These are phyloP conservation scores for Cladobotryum mycophilum DNA, from an alignment of 2,329 filamentous ascomycete genomes.

Conservation along the genomic window DNA sequence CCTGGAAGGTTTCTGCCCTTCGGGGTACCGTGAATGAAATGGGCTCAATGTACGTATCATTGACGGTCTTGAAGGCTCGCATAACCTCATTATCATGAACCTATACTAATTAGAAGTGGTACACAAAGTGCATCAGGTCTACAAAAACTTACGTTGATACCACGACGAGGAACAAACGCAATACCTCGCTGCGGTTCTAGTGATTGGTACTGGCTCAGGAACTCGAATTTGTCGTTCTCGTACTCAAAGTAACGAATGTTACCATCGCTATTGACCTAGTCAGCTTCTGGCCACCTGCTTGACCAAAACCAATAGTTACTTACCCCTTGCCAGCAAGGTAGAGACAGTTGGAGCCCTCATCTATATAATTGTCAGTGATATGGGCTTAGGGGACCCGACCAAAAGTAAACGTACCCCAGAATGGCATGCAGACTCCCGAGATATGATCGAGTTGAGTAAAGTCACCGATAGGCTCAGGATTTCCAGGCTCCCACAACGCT, in stretches of 20 bases:
- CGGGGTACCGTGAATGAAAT: constrained; percentile 96
- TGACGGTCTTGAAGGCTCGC: constrained; percentile 94
- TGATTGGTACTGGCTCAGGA: constrained; percentile 96
- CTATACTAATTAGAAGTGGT: constrained; percentile 32
- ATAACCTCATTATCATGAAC: constrained; percentile 95
- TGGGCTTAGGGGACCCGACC: background rate
- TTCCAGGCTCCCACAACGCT: constrained; percentile 89
- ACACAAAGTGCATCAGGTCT: background rate
- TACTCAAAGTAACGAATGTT: constrained; percentile 99
- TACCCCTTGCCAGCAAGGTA: constrained; percentile 97
- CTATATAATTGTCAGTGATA: constrained; percentile 30
- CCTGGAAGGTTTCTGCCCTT: constrained; percentile 89
- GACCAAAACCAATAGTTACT: constrained; percentile 26
- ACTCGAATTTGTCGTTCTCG: constrained; percentile 98
- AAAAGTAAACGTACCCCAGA: constrained; percentile 65
- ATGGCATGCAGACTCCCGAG: constrained; percentile 97
- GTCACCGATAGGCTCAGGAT: constrained; percentile 78
- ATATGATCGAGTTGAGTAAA: constrained; percentile 91
- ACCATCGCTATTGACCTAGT: constrained; percentile 60
- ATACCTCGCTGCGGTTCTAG: constrained; percentile 88
- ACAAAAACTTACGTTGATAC: constrained; percentile 66
- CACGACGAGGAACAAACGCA: constrained; percentile 89
- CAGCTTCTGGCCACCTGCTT: background rate
- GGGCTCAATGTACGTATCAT: constrained; percentile 89
- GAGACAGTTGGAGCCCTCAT: constrained; percentile 89